Conservation (phyloP, 2,329 filamentous ascomycete species). For the Cordyceps cicadae region DNA sequence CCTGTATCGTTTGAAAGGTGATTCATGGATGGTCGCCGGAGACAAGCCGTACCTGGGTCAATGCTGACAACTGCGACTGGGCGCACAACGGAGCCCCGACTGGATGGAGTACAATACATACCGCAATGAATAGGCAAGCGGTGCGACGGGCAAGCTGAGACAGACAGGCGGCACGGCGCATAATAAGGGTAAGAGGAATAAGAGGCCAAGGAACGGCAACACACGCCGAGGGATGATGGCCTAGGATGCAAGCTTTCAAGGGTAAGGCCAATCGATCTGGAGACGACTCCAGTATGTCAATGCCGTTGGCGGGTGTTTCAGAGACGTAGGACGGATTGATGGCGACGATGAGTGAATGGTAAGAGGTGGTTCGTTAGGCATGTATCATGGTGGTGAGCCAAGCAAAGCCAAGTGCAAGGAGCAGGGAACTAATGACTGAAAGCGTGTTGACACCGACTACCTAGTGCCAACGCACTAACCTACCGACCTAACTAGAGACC, state of each 20-base stretch:
- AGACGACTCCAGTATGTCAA: background rate
- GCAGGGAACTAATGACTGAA: too few relatives aligned
- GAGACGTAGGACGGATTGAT: background rate
- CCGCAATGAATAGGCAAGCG: background rate
- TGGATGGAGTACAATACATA: too few relatives aligned
- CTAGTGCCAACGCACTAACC: too few relatives aligned
- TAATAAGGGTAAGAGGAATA: background rate
- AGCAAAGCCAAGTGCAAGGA: background rate
- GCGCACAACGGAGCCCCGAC: background rate
- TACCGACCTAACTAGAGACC: too few relatives aligned
- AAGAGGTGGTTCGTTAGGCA: background rate
- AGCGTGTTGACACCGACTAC: too few relatives aligned
- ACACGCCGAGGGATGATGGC: background rate
- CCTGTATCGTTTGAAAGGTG: background rate
- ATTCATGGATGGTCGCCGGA: background rate
- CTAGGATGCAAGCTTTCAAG: background rate
- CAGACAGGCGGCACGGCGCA: background rate
- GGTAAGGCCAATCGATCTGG: background rate
- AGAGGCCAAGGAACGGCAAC: background rate
- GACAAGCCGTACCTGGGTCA: background rate
- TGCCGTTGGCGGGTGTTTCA: background rate
- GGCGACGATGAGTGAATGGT: background rate
- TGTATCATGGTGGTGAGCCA: background rate
- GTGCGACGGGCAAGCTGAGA: background rate
- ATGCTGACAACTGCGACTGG: conserved; percentile 4